These are phyloP conservation scores for Lactuca sativa DNA, from an alignment of 129 eudicot genomes.

Conservation along the genomic window DNA sequence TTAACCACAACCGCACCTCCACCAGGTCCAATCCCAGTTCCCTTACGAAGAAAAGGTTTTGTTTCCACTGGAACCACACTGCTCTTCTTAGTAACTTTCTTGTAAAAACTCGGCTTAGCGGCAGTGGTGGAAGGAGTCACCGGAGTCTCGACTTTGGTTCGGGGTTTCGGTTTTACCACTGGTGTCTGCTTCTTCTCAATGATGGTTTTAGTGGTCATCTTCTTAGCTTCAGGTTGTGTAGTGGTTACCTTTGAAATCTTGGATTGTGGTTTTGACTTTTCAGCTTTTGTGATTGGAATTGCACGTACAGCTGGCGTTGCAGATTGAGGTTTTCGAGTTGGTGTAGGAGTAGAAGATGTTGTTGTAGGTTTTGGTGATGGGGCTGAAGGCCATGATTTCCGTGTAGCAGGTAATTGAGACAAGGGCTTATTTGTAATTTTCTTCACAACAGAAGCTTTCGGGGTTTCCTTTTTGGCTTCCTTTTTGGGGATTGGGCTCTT, in stretches of 20 bases:
- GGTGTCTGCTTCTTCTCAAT: constrained; percentile 56
- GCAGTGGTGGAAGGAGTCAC: constrained; percentile 28
- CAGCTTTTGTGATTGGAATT: constrained; percentile 47
- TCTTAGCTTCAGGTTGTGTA: constrained; percentile 48
- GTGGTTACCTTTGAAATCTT: constrained; percentile 47
- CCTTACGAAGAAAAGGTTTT: constrained; percentile 82
- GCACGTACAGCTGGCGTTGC: constrained; percentile 50
- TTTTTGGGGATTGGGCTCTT: constrained; percentile 33
- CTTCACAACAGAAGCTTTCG: constrained; percentile 56
- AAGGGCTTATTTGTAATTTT: constrained; percentile 47
- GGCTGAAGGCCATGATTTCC: constrained; percentile 88
- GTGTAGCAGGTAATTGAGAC: constrained; percentile 73
- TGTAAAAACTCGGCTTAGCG: constrained; percentile 67
- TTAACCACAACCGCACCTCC: constrained; percentile 50
- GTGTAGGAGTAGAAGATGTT: constrained; percentile 36
- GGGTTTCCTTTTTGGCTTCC: constrained; percentile 37
- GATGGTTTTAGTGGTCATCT: constrained; percentile 33
- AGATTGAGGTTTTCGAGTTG: constrained; percentile 61
- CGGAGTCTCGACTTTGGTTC: constrained; percentile 32
- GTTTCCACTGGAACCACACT: constrained; percentile 96
- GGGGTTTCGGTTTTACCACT: constrained; percentile 45
- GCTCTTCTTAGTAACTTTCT: constrained; percentile 82
- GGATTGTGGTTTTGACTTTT: constrained; percentile 42
- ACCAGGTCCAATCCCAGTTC: constrained; percentile 59
- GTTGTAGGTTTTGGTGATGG: constrained; percentile 62